Base-by-base conservation (phyloP, 129 eudicot species). In the Escallonia rubra region DNA sequence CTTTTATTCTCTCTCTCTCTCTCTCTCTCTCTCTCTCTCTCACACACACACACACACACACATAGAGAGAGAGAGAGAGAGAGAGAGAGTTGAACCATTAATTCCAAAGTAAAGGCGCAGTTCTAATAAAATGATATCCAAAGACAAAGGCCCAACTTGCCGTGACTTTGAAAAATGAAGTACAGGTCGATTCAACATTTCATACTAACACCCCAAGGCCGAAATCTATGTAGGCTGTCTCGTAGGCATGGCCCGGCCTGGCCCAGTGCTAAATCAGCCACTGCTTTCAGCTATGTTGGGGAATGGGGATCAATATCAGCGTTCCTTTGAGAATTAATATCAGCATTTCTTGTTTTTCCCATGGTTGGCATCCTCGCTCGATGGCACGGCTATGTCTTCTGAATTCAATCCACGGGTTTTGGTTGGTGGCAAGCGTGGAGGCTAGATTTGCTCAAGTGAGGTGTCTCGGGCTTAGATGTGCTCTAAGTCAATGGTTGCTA, bases 111-210 rank as follows among this genome's bases (percentile, higher is more conserved):
- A 23, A 23, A 23, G 34, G 34, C 15, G 46, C 65, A 60, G 23
- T 50, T 70, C 58, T 64, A 14, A 70, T 56, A 50, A 65, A 62
- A 65, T 60, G 15, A 63, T 55, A 54, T 76, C 76, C 51, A 47
- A 6, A 10, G 8, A 1, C 7, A 47, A 47, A 47, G 10, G 7
- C 51, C 10, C 51, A 47, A 47, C 51, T 6, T 10, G 10, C 7
- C 51, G 7, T 47, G 10, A 47, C 8, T 5, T 47, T 47, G 51
- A 10, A 10, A 10, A 47, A 5, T 47, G 10, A 5, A 5, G 51
- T 47, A 5, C 8, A 47, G 7, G 51, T 47, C 10, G 10, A 0
- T 47, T 2, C 10, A 47, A 5, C 51, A 47, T 47, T 47, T 47
- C 10, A 6, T 47, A 47, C 7, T 10, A 47, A 5, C 1, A 10